Base-by-base conservation (phyloP, 2,329 filamentous ascomycete genomes). In the Ceratocystis papillata region DNA sequence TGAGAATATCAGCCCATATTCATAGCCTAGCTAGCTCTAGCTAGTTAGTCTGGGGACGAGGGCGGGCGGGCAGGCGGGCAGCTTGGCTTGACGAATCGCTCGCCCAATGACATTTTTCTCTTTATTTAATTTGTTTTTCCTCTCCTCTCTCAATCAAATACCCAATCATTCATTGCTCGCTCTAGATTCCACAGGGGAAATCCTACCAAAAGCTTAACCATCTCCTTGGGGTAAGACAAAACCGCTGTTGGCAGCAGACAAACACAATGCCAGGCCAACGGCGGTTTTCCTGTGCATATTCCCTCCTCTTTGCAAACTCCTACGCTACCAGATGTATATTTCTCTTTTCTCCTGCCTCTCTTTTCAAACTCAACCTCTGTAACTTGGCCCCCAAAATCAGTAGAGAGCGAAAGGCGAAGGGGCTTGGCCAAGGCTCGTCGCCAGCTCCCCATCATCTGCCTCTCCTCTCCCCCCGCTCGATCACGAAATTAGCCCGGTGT, bases 201-300 rank as follows among this genome's bases (percentile, higher is more conserved):
- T 53, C 48, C 15, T 53, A 15, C 10, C 22, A 53, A 53, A 53
- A 53, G 61, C 61, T 63, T 63, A 63, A 63, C 44, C 61, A 48
- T 45, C 20, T 46, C 22, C 41, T 63, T 63, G 61, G 61, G 20
- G 46, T 45, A 28, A 48, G 10, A 62, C 25, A 33, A 20, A 15
- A 41, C 37, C 17, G 2, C 15, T 10, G 44, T 22, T 63, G 6
- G 10, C 7, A 55, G 50, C 30, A 33, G 30, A 33, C 30, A 33
- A 7, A 33, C 30, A 33, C 30, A 33, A 55, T 3, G 20, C 12
- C 50, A 28, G 25, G 10, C 12, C 15, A 15, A 20, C 28, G 55
- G 28, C 25, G 28, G n/a, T 37, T 30, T 20, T 33, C 50, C 25
- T 55, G 46, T 48, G 20, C 46, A 48, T 10, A 48, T 48, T 48